These are phyloP conservation scores for Cryptosporidium andersoni DNA, from an alignment of 169 alveolate genomes.

Conservation along the genomic window DNA sequence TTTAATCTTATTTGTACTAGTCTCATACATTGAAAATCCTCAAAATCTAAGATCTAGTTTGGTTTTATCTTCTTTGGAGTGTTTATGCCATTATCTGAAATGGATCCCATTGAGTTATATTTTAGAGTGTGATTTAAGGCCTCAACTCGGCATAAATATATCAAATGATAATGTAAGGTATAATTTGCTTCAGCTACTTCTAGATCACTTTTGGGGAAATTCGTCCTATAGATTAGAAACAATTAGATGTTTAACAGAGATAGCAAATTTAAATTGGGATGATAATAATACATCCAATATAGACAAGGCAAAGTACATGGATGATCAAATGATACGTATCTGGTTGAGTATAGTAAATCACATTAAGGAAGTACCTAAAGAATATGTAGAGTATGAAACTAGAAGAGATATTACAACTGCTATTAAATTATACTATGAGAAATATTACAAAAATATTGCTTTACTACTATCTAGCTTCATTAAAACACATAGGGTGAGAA, in stretches of 20 bases:
- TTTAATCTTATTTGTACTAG: constrained; percentile 87
- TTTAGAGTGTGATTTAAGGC: constrained; percentile 82
- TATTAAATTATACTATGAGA: constrained; percentile 85
- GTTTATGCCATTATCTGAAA: constrained; percentile 90
- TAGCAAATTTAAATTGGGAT: constrained; percentile 83
- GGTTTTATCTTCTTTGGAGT: constrained; percentile 88
- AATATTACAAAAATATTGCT: constrained; percentile 84
- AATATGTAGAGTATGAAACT: constrained; percentile 81
- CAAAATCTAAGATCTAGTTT: constrained; percentile 82
- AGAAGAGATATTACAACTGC: constrained; percentile 80
- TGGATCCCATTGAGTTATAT: constrained; percentile 95
- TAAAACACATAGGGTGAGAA: constrained; percentile 60
- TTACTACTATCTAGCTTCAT: constrained; percentile 83
- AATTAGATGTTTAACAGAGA: constrained; percentile 91
- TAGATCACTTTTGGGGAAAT: constrained; percentile 91
- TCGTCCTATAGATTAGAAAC: constrained; percentile 88
- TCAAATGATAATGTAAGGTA: constrained; percentile 4
- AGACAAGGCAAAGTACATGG: constrained; percentile 69
- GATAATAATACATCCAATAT: constrained; percentile 58
- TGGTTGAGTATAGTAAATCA: constrained; percentile 83
- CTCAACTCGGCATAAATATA: constrained; percentile 25
- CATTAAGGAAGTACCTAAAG: constrained; percentile 80
- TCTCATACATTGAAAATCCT: constrained; percentile 83
- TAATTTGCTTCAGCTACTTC: constrained; percentile 80
- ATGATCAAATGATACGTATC: constrained; percentile 77